Base-by-base conservation (phyloP, 805 yeast species). In the Hermanozyma aechmeae region DNA sequence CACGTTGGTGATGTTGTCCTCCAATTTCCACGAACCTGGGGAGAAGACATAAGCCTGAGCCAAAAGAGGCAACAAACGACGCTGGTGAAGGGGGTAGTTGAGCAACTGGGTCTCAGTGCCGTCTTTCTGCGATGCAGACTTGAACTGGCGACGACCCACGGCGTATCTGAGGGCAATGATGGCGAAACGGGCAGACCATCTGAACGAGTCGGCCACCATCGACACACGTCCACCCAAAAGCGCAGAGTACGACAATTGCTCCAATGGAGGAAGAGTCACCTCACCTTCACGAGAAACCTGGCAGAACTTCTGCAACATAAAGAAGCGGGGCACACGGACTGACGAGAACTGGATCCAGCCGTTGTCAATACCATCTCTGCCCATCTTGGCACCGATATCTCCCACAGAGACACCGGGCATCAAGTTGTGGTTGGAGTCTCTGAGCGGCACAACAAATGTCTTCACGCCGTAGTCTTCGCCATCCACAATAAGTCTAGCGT, bases 311-410 rank as follows among this genome's bases (percentile, higher is more conserved):
- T 41, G 46, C 29, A 43, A 31, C 47, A 43, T 43, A 34, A 39
- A 41, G 29, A 32, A 39, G 12, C 47, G 39, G 7, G 47, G 47
- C 20, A 43, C 39, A 15, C 47, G 33, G 23, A 43, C 47, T 24
- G 25, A 15, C 13, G 46, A 39, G 32, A 43, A 43, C 33, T 43
- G 47, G 34, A 43, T 43, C 47, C 47, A 43, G 14, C 47, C 47
- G 26, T 43, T 43, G 31, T 43, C 47, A 15, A 43, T 43, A 13
- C 47, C 47, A 30, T 43, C 46, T 19, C 47, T 28, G 31, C 47
- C 47, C 47, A 43, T 43, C 30, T 43, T 43, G 29, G 46, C 40
- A 18, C 47, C 47, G 26, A 43, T 43, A 22, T 43, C 47, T 3
- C 47, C 47, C 16, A 43, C 44, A 11, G 46, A 26, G 19, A 43